A percentile compares a stretch with the other conserved stretches of the same genome.
phyloP scores from a whole-genome alignment of 179 eudicot species.

The Beta corolliflora region DNA sequence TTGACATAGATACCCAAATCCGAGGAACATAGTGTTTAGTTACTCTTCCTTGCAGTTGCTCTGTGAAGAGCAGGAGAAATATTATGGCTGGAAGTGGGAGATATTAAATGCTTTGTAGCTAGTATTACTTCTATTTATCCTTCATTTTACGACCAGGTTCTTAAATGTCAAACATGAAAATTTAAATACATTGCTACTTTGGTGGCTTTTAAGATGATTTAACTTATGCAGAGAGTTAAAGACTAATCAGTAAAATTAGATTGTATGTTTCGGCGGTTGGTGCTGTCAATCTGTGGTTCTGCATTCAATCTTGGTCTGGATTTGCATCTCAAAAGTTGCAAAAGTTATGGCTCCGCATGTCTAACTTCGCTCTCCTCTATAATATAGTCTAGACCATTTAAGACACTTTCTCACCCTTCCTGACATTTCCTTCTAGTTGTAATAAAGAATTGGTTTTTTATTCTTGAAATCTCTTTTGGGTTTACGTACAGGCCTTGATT shows the following conservation, averaged over 20 bases:
- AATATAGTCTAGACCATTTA: not conserved
- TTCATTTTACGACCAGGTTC: not conserved
- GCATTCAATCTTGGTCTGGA: not conserved
- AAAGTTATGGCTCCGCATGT: not conserved
- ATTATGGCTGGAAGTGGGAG: not conserved
- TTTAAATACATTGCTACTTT: not conserved
- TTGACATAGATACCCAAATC: too few species aligned
- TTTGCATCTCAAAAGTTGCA: not conserved
- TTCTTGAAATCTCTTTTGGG: not conserved
- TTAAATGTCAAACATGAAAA: not conserved
- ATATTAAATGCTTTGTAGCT: not conserved
- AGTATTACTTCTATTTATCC: not conserved
- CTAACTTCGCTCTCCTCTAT: not conserved
- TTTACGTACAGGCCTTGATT: constrained; percentile 54
- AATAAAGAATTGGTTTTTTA: constrained; percentile 7
- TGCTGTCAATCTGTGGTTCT: not conserved
- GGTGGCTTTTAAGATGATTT: not conserved
- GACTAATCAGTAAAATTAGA: not conserved
- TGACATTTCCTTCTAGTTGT: constrained; percentile 1
- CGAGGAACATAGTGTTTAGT: too few species aligned
- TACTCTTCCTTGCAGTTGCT: not conserved
- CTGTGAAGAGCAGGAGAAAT: not conserved
- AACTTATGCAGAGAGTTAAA: not conserved
- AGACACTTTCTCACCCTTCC: not conserved
- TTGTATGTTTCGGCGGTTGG: not conserved